Evolutionary conservation across 768 basidiomycete species (phyloP).

Genomic region (Tremella mesenterica): DNA sequence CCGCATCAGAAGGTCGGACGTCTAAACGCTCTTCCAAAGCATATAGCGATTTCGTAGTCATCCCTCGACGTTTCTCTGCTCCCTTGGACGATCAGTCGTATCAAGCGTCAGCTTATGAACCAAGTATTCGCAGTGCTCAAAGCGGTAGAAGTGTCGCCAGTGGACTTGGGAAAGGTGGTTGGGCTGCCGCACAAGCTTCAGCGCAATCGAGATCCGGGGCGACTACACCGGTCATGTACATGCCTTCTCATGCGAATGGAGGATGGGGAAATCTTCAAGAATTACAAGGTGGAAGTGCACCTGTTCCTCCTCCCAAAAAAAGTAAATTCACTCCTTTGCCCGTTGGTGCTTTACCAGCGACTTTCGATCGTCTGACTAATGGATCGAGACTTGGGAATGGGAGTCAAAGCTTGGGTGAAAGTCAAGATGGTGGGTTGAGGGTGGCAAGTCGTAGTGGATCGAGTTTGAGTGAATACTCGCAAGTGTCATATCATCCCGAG

Average conservation of each 20-base stretch:
- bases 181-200: slow-evolving; percentile 26
- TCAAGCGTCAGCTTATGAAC: slow-evolving; percentile 17
- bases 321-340: slow-evolving; percentile 33
- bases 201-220: slow-evolving; percentile 14
- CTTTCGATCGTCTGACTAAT: slow-evolving; percentile 20
- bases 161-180: slow-evolving; percentile 37
- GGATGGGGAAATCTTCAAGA: slow-evolving; percentile 35
- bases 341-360: slow-evolving; percentile 15
- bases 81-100: slow-evolving; percentile 19
- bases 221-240: slow-evolving; percentile 27
- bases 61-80: slow-evolving; percentile 7
- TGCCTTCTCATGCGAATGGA: slow-evolving; percentile 21
- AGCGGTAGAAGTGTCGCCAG: slow-evolving; percentile 11
- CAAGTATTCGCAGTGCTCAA: slow-evolving; percentile 15
- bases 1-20: slow-evolving; percentile 5
- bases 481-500: slow-evolving; percentile 16
- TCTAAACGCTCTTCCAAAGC: slow-evolving; percentile 11
- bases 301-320: slow-evolving; percentile 11
- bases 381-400: neutral
- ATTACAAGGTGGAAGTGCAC: too few relatives aligned
- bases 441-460: too few relatives aligned
- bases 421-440: neutral
- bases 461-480: slow-evolving; percentile 26
- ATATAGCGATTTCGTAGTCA: slow-evolving; percentile 17
- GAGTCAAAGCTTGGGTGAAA: neutral